A percentile compares a stretch with the other conserved stretches of the same genome.
phyloP scores from a whole-genome alignment of 1,284 basidiomycete genomes.

The Cutaneotrichosporon sp. region DNA sequence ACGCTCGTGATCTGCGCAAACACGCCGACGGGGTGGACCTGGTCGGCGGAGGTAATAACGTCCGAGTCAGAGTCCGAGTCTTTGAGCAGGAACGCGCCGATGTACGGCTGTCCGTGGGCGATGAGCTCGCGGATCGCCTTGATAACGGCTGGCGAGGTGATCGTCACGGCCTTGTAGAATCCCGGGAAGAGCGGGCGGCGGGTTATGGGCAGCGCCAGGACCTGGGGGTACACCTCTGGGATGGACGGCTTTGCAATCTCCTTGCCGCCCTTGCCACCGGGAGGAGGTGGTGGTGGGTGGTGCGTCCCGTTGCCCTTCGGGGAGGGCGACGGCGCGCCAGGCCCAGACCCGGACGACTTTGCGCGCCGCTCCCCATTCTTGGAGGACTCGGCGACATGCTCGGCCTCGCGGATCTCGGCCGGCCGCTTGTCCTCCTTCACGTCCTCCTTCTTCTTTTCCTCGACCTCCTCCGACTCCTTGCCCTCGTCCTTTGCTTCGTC shows the following conservation, averaged over 20 bases:
- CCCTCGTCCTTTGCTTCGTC: slow-evolving; percentile 15
- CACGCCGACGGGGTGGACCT: slow-evolving; percentile 90
- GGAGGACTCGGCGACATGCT: slow-evolving; percentile 1
- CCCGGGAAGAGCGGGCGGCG: slow-evolving; percentile 94
- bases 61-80: slow-evolving; percentile 91
- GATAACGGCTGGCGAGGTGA: slow-evolving; percentile 85
- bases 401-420: neutral
- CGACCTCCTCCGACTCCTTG: slow-evolving; percentile 8
- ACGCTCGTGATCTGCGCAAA: slow-evolving; percentile 97
- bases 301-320: slow-evolving; percentile 3
- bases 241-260: slow-evolving; percentile 66
- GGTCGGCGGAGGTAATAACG: slow-evolving; percentile 79
- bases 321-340: slow-evolving; percentile 7
- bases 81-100: slow-evolving; percentile 95
- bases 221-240: slow-evolving; percentile 85
- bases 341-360: slow-evolving; percentile 4
- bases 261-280: slow-evolving; percentile 20
- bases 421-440: slow-evolving; percentile 10
- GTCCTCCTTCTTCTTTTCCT: slow-evolving; percentile 1
- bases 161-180: slow-evolving; percentile 95
- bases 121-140: slow-evolving; percentile 95
- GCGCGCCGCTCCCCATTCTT: slow-evolving; percentile 3
- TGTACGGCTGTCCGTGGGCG: slow-evolving; percentile 92
- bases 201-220: slow-evolving; percentile 92
- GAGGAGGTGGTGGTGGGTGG: slow-evolving; percentile 2